A percentile compares a stretch with the other conserved stretches of the same genome.
Evolutionary conservation across 1,139 yeast species (phyloP).

Genomic region (Hanseniaspora sp.): DNA sequence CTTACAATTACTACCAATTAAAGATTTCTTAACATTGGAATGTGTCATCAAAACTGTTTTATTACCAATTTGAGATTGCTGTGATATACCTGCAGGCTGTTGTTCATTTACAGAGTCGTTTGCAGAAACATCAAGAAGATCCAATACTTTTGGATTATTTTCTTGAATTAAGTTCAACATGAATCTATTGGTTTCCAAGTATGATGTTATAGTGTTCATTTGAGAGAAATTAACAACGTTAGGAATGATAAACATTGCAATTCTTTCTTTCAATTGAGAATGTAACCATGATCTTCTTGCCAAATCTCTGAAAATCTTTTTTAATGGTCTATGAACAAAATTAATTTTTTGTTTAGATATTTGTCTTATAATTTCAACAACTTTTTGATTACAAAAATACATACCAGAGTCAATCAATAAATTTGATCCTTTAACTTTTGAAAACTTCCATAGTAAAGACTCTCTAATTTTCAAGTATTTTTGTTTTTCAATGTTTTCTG

Average conservation of each 20-base stretch:
- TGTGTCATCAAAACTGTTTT: constrained; percentile 55
- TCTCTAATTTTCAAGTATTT: constrained; percentile 69
- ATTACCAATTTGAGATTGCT: constrained; percentile 67
- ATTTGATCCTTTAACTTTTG: constrained; percentile 65
- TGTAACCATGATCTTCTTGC: constrained; percentile 92
- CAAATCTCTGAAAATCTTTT: constrained; percentile 69
- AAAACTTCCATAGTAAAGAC: constrained; percentile 82
- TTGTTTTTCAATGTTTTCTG: constrained; percentile 50
- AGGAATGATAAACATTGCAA: constrained; percentile 57
- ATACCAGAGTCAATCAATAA: constrained; percentile 66
- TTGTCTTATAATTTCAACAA: constrained; percentile 34
- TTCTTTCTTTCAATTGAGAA: constrained; percentile 44
- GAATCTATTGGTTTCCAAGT: constrained; percentile 82
- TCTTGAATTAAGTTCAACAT: constrained; percentile 41
- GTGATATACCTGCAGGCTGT: constrained; percentile 70
- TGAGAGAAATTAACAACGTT: constrained; percentile 59
- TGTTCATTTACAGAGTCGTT: constrained; percentile 36
- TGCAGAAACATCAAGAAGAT: constrained; percentile 30
- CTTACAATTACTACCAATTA: constrained; percentile 62
- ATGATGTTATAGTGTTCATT: constrained; percentile 65
- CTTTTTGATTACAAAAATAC: constrained; percentile 56
- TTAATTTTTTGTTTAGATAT: constrained; percentile 17
- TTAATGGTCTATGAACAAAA: constrained; percentile 37
- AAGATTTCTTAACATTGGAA: constrained; percentile 75
- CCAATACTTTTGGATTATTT: constrained; percentile 33